Evolutionary conservation across 177 flowering plant species (phyloP), one percentile per base, ranked within the genome.

Genomic region (Tripterygium wilfordii): DNA sequence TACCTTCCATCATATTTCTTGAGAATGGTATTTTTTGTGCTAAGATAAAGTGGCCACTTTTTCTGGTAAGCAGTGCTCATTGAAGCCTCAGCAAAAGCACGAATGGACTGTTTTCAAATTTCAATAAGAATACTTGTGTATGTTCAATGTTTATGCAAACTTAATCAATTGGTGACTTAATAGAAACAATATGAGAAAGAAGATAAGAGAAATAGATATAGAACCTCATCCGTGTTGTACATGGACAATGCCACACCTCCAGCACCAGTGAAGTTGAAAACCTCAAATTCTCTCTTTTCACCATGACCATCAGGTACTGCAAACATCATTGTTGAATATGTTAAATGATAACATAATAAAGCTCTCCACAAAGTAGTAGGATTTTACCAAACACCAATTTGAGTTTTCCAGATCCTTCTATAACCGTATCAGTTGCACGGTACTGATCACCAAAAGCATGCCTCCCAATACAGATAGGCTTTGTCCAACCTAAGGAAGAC

Each of bases 361-460:
- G 12, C 41, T 31, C 14, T 32, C 16, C n/a, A 19, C 28, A n/a
- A 39, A 26, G 33, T 20, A 27, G 39, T 10, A 51, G 7, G n/a
- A n/a, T n/a, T 65, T 24, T 71, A 91, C 98, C 98, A 74, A 77
- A 88, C 9, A 91, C 88, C 65, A 91, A 32, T 54, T 81, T 91
- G 23, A 91, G 82, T 54, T 80, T 88, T 26, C 98, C 98, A 45
- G 90, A 60, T 63, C 94, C 98, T 64, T 72, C 60, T 20, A 91
- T 73, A 19, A 91, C 87, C 21, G 77, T 13, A 68, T 91, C 96
- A 46, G 98, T 88, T 19, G 98, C 98, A 22, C 80, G 64, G 62
- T 91, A 88, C 51, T 91, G 98, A 62, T 91, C 98, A 63, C 95
- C 98, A 76, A 85, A 91, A 51, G 98, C 98, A 64, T 91, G 96